Percentiles rank a stretch among this genome's conserved stretches.
Evolutionary conservation across 169 alveolate species (phyloP).

Genomic region (Cryptosporidium parvum): DNA sequence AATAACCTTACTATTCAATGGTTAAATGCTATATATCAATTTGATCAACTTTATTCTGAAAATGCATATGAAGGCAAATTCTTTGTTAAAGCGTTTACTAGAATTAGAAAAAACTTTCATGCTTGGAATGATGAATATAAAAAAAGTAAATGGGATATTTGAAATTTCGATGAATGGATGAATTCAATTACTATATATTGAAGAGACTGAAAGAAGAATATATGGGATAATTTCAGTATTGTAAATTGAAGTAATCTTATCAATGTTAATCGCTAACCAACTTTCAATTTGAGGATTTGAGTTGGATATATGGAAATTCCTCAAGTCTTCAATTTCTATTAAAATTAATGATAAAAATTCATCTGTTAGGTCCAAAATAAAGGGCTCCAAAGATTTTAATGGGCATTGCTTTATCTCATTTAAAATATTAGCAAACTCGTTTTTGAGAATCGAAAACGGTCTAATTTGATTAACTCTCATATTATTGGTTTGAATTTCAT

Average conservation of each 20-base stretch:
- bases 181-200: background rate
- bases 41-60: slow-evolving; percentile 12
- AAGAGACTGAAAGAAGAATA: slow-evolving; percentile 15
- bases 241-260: background rate
- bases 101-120: background rate
- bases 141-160: slow-evolving; percentile 44
- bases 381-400: slow-evolving; percentile 15
- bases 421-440: slow-evolving; percentile 17
- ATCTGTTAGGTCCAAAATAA: slow-evolving; percentile 18
- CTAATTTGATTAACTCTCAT: background rate
- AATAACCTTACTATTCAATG: slow-evolving; percentile 10
- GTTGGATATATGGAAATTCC: background rate
- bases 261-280: background rate
- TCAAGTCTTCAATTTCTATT: slow-evolving; percentile 6
- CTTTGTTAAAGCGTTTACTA: background rate
- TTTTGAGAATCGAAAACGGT: slow-evolving; percentile 22
- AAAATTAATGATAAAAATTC: slow-evolving; percentile 8
- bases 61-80: background rate
- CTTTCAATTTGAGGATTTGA: background rate
- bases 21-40: slow-evolving; percentile 17
- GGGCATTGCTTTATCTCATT: slow-evolving; percentile 61
- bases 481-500: background rate
- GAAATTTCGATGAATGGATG: background rate
- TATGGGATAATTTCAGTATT: background rate
- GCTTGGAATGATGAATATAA: slow-evolving; percentile 31